These are phyloP conservation scores for Talaromyces sp. DNA, from an alignment of 2,329 filamentous ascomycete genomes.

Conservation along the genomic window DNA sequence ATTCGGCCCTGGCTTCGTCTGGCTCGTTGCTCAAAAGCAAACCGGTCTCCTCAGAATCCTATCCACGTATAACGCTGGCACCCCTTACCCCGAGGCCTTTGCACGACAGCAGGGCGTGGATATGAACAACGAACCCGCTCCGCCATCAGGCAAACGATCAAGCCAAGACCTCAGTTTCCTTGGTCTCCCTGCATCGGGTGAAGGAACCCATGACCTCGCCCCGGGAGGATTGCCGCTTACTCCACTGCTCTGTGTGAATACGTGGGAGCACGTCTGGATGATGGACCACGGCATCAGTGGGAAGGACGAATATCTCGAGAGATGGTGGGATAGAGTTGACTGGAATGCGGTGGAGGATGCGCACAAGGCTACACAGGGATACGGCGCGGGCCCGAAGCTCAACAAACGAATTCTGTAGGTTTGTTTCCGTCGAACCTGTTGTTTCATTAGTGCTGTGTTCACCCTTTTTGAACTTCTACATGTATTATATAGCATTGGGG, in stretches of 20 bases:
- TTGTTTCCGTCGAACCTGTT: not conserved
- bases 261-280: constrained; percentile 93
- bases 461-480: constrained; percentile 14
- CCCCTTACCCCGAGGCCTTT: constrained; percentile 81
- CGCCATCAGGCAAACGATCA: constrained; percentile 18
- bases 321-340: constrained; percentile 86
- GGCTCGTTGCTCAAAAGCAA: constrained; percentile 68
- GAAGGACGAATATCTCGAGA: constrained; percentile 71
- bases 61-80: constrained; percentile 86
- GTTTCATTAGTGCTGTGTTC: not conserved
- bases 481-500: constrained; percentile 21
- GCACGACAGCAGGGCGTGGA: constrained; percentile 63
- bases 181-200: constrained; percentile 7
- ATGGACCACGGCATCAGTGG: constrained; percentile 73
- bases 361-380: constrained; percentile 32
- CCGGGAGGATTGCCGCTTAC: constrained; percentile 54
- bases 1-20: constrained; percentile 97
- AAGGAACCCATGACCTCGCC: constrained; percentile 34
- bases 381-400: not conserved
- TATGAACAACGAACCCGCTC: constrained; percentile 42
- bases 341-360: constrained; percentile 69
- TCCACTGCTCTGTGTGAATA: constrained; percentile 86
- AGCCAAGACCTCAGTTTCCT: constrained; percentile 25
- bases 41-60: constrained; percentile 63
- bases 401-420: constrained; percentile 11